These are phyloP conservation scores for Pseudogymnoascus sp. DNA, from an alignment of 2,329 filamentous ascomycete species.

Conservation along the genomic window DNA sequence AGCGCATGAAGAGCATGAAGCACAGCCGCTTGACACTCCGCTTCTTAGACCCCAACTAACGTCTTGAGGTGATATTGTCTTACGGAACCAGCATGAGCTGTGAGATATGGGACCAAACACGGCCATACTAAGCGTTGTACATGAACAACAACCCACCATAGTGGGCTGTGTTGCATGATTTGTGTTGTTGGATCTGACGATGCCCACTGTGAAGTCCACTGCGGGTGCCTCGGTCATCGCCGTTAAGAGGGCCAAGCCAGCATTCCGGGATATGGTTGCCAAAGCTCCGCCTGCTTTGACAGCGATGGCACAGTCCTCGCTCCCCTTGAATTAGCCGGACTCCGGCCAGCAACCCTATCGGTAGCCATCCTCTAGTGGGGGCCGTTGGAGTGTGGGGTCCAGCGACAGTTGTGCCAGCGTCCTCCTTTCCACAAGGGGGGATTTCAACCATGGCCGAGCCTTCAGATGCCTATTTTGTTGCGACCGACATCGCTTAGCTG, in stretches of 20 bases:
- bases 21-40: neutral
- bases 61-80: neutral
- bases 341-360: neutral
- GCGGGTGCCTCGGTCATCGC: neutral
- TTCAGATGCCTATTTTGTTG: slow-evolving; percentile 5
- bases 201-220: neutral
- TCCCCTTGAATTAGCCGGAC: slow-evolving; percentile 1
- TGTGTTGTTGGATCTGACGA: neutral
- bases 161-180: neutral
- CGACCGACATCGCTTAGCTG: neutral
- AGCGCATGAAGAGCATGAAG: neutral
- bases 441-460: neutral
- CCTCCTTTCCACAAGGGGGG: neutral
- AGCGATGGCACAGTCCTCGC: slow-evolving; percentile 2
- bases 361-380: slow-evolving; percentile 1
- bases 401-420: neutral
- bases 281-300: neutral
- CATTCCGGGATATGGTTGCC: neutral
- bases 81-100: neutral
- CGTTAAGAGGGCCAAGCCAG: neutral
- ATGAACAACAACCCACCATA: neutral
- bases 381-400: neutral
- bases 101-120: neutral
- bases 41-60: slow-evolving; percentile 3
- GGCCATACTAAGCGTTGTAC: neutral